These are phyloP conservation scores for Apocynum venetum DNA, from an alignment of 257 asterid species.

Conservation along the genomic window DNA sequence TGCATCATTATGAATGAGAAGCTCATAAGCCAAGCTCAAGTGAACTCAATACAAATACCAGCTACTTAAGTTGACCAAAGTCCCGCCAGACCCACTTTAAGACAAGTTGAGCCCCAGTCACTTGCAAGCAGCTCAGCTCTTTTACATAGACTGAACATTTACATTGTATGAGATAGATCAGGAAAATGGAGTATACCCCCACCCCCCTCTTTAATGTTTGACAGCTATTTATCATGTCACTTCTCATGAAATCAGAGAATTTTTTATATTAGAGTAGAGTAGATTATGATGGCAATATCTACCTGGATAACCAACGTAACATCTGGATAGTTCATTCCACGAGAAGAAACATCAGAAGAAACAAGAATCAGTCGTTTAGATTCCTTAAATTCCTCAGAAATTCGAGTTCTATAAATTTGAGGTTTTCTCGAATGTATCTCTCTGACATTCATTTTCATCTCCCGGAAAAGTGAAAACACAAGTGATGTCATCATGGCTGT, in stretches of 20 bases:
- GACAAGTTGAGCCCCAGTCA: too few species aligned
- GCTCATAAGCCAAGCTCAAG: too few species aligned
- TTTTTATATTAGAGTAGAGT: background rate
- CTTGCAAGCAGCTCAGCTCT: too few species aligned
- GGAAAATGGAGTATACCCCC: background rate
- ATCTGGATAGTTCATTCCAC: slow-evolving; percentile 93
- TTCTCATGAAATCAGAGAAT: background rate
- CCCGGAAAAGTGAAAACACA: slow-evolving; percentile 66
- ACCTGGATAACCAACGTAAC: slow-evolving; percentile 91
- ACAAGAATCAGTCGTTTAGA: slow-evolving; percentile 63
- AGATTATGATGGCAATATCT: background rate
- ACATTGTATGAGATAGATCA: background rate
- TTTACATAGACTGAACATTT: background rate
- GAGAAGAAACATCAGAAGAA: slow-evolving; percentile 77
- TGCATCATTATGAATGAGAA: too few species aligned
- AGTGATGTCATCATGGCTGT: slow-evolving; percentile 86
- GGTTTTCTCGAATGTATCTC: slow-evolving; percentile 85
- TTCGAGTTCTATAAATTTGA: slow-evolving; percentile 65
- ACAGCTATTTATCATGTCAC: too few species aligned
- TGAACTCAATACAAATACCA: too few species aligned
- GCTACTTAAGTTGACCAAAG: too few species aligned
- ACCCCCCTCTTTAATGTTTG: background rate
- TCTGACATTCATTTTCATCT: slow-evolving; percentile 70
- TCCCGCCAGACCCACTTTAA: too few species aligned
- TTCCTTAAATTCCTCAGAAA: slow-evolving; percentile 81